A percentile compares a stretch with the other conserved stretches of the same genome.
Evolutionary conservation across 768 basidiomycete species (phyloP).

Genomic region (Brasilioporus rufonigricans): DNA sequence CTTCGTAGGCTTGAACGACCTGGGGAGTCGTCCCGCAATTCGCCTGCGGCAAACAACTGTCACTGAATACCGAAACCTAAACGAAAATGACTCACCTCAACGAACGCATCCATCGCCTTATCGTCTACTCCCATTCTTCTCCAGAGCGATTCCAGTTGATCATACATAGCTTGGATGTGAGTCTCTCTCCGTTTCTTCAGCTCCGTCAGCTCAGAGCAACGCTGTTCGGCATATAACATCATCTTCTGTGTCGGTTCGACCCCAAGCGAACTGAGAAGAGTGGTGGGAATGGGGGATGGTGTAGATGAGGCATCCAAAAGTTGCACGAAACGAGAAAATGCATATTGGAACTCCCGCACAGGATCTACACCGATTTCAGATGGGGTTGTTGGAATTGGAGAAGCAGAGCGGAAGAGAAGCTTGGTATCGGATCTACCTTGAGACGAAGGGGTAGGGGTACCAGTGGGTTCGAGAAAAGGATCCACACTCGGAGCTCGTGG

Average conservation of each 20-base stretch:
- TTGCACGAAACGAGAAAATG: constrained; percentile 62
- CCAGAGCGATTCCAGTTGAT: constrained; percentile 92
- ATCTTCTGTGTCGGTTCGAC: constrained; percentile 78
- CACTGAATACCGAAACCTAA: background rate
- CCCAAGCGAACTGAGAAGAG: constrained; percentile 36
- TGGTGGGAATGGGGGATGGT: constrained; percentile 20
- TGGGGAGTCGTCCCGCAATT: constrained; percentile 80
- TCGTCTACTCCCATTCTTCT: constrained; percentile 78
- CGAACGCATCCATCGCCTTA: constrained; percentile 85
- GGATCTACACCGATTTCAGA: constrained; percentile 13
- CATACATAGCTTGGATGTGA: constrained; percentile 91
- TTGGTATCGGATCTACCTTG: constrained; percentile 33
- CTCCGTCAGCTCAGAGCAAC: constrained; percentile 61
- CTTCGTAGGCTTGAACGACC: constrained; percentile 79
- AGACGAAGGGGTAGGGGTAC: constrained; percentile 50
- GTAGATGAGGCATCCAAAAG: constrained; percentile 45
- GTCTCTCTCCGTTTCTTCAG: constrained; percentile 73
- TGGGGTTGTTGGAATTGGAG: constrained; percentile 10
- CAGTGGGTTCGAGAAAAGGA: constrained; percentile 26
- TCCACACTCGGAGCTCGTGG: constrained; percentile 17
- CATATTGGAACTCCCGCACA: constrained; percentile 47
- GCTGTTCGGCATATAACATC: constrained; percentile 64
- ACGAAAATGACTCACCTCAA: constrained; percentile 49
- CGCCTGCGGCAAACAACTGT: constrained; percentile 19
- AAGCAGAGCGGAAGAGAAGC: constrained; percentile 36